Percentiles rank a stretch among this genome's conserved stretches.
Evolutionary conservation across 352 stramenopile genomes (phyloP).

Genomic region (Phytophthora vignae): DNA sequence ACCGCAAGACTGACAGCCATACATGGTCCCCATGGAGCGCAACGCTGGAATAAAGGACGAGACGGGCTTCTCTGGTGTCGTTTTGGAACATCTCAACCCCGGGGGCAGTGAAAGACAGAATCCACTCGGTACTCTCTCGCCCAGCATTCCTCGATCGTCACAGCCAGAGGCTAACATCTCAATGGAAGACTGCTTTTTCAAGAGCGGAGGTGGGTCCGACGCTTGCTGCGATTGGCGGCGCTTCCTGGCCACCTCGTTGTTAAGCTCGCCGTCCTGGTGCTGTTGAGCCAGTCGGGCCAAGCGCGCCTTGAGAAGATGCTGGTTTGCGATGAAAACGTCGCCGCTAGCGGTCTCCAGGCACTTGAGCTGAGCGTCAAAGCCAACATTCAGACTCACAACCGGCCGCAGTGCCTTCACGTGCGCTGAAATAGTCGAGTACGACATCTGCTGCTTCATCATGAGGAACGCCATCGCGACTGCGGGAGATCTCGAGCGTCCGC

Average conservation of each 20-base stretch:
- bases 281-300: conserved; percentile 48
- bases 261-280: conserved; percentile 41
- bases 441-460: conserved; percentile 72
- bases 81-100: conserved; percentile 15
- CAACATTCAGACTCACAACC: conserved; percentile 77
- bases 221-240: conserved; percentile 38
- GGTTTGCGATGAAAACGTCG: conserved; percentile 81
- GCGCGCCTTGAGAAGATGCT: conserved; percentile 68
- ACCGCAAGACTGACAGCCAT: conserved; percentile 66
- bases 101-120: conserved; percentile 60
- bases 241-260: conserved; percentile 43
- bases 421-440: conserved; percentile 53
- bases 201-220: conserved; percentile 21
- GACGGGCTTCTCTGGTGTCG: neutral
- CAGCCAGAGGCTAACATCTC: conserved; percentile 41
- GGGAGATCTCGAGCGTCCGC: conserved; percentile 85
- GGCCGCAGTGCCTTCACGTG: conserved; percentile 69
- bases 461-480: conserved; percentile 83
- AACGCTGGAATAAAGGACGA: conserved; percentile 73
- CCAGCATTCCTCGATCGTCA: conserved; percentile 71
- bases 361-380: conserved; percentile 88
- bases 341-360: conserved; percentile 71
- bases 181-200: conserved; percentile 40
- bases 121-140: conserved; percentile 57
- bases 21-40: conserved; percentile 76